phyloP scores from a whole-genome alignment of 176 grass and related monocot species.

The Zea luxurians region DNA sequence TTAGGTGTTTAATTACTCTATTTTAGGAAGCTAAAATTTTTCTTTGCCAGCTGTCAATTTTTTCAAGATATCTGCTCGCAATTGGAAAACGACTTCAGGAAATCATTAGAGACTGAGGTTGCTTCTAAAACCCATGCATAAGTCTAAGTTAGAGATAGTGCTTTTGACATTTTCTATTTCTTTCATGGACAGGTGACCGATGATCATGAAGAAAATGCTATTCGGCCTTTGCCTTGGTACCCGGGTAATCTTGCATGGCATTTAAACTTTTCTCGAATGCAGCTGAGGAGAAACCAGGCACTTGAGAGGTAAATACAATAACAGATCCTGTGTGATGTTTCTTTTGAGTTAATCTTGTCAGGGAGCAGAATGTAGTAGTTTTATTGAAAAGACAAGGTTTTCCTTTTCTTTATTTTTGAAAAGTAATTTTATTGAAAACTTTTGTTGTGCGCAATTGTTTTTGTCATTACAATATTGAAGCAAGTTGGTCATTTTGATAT shows the following conservation, averaged over 20 bases:
- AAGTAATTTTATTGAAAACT: not conserved
- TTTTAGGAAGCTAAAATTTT: constrained; percentile 26
- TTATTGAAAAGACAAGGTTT: not conserved
- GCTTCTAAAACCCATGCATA: constrained; percentile 12
- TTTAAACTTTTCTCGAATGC: constrained; percentile 96
- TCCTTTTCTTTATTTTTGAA: not conserved
- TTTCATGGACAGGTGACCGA: constrained; percentile 60
- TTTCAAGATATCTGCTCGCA: constrained; percentile 81
- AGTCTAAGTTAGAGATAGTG: not conserved
- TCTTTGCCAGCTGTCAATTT: constrained; percentile 73
- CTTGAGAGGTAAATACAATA: constrained; percentile 73
- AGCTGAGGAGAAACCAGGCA: constrained; percentile 95
- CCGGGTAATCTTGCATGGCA: constrained; percentile 98
- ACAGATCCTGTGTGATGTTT: constrained; percentile 9
- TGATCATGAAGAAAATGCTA: constrained; percentile 76
- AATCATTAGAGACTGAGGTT: constrained; percentile 83
- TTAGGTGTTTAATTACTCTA: constrained; percentile 32
- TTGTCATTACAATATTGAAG: not conserved
- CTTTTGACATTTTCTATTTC: constrained; percentile 12
- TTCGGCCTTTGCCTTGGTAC: constrained; percentile 93
- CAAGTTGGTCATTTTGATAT: not conserved
- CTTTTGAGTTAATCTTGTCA: constrained; percentile 25
- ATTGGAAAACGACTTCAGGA: constrained; percentile 88
- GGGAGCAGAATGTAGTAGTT: not conserved
- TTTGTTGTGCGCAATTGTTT: not conserved